These are phyloP conservation scores for Physcia stellaris DNA, from an alignment of 495 filamentous ascomycete genomes.

Conservation along the genomic window DNA sequence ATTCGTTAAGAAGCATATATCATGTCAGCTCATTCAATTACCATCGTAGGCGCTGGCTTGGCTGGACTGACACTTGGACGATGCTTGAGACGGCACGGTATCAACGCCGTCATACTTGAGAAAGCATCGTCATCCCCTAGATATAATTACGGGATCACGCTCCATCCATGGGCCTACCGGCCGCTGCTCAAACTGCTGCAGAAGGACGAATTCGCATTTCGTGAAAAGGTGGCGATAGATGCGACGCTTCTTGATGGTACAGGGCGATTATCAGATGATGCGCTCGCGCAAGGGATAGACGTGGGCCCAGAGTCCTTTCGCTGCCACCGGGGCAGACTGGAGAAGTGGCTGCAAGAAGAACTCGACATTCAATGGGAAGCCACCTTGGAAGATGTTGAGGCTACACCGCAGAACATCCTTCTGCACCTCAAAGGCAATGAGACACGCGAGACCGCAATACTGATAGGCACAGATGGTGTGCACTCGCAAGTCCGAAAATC, in stretches of 20 bases:
- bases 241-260: constrained; percentile 1
- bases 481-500: constrained; percentile 21
- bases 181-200: constrained; percentile 21
- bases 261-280: constrained; percentile 1
- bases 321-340: constrained; percentile 19
- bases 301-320: constrained; percentile 13
- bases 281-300: not conserved
- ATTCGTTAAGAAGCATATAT: too few species aligned
- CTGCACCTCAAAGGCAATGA: constrained; percentile 9
- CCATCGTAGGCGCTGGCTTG: constrained; percentile 24
- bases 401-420: not conserved
- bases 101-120: constrained; percentile 20
- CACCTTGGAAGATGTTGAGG: constrained; percentile 9
- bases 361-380: constrained; percentile 21
- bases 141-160: constrained; percentile 23
- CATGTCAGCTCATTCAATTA: constrained; percentile 11
- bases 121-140: constrained; percentile 8
- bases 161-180: constrained; percentile 21
- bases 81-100: constrained; percentile 20
- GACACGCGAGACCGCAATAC: constrained; percentile 7
- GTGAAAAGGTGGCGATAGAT: constrained; percentile 17
- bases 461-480: constrained; percentile 25
- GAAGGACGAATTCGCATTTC: constrained; percentile 19
- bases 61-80: constrained; percentile 20
- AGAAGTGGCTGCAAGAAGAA: constrained; percentile 19